Evolutionary conservation across 139 green algal genomes (phyloP).

Genomic region (Penium margaritaceum): DNA sequence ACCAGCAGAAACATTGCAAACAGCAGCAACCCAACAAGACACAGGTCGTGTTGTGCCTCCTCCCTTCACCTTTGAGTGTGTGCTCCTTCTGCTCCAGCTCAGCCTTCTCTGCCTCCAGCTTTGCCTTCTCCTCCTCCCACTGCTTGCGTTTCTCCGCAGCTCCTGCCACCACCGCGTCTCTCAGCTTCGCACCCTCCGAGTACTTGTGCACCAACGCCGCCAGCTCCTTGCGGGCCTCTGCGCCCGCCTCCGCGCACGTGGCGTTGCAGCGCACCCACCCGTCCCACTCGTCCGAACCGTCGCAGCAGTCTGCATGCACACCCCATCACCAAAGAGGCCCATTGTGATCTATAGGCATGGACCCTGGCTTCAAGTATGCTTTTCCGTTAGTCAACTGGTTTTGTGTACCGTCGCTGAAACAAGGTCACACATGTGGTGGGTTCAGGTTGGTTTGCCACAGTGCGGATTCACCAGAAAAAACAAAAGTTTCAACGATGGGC

Average conservation of each 20-base stretch:
- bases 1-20: not conserved
- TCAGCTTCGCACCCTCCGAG: conserved; percentile 31
- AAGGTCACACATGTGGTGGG: no score
- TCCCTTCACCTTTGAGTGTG: conserved; percentile 12
- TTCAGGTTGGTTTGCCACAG: no score
- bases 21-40: no score
- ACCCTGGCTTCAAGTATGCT: no score
- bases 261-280: conserved; percentile 63
- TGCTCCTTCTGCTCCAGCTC: conserved; percentile 50
- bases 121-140: conserved; percentile 26
- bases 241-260: conserved; percentile 63
- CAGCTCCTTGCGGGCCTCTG: conserved; percentile 41
- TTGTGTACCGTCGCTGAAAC: no score
- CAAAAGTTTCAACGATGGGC: no score
- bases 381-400: no score
- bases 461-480: no score
- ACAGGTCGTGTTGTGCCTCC: no score
- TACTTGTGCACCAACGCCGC: conserved; percentile 43
- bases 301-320: conserved; percentile 94
- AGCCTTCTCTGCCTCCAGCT: conserved; percentile 12
- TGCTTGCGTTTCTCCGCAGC: conserved; percentile 5
- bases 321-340: no score
- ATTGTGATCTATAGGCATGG: no score
- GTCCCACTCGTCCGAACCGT: conserved; percentile 71
- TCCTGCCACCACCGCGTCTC: conserved; percentile 41